Evolutionary conservation across 768 basidiomycete genomes (phyloP).

Genomic region (Tylopilus plumbeoviolaceoides): DNA sequence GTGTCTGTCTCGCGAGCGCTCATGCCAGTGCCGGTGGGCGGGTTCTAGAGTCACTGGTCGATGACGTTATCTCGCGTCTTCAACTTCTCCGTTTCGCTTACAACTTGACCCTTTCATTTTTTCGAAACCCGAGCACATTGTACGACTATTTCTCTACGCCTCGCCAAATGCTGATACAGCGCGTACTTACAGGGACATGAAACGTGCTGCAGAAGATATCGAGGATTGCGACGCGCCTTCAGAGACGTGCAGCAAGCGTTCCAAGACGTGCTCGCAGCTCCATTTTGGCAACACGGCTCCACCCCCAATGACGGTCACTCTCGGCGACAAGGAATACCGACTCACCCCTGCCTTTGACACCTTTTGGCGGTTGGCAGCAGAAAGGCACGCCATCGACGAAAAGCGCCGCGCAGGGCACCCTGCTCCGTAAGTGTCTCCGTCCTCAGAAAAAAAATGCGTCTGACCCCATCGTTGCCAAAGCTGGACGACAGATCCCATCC

Average conservation of each 20-base stretch:
- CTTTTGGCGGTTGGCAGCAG: slow-evolving; percentile 55
- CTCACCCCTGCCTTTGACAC: slow-evolving; percentile 57
- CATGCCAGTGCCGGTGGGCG: not conserved
- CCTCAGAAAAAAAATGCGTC: not conserved
- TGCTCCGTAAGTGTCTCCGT: slow-evolving; percentile 48
- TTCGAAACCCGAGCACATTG: not conserved
- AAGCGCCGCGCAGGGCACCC: slow-evolving; percentile 45
- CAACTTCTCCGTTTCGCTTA: not conserved
- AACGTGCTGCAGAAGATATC: slow-evolving; percentile 17
- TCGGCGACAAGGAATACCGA: slow-evolving; percentile 36
- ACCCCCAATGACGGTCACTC: slow-evolving; percentile 28
- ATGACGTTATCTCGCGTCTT: slow-evolving; percentile 7
- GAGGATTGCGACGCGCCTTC: slow-evolving; percentile 9
- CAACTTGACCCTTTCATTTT: slow-evolving; percentile 3
- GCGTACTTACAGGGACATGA: slow-evolving; percentile 8
- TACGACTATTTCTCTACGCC: not conserved
- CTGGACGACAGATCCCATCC: slow-evolving; percentile 65
- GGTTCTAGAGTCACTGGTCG: not conserved
- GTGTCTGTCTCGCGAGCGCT: slow-evolving; percentile 29
- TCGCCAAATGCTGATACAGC: not conserved
- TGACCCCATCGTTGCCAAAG: slow-evolving; percentile 31
- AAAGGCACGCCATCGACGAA: slow-evolving; percentile 55
- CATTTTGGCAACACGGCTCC: slow-evolving; percentile 6
- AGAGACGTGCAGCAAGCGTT: slow-evolving; percentile 19
- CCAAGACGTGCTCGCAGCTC: slow-evolving; percentile 19